Percentiles rank a stretch among this genome's conserved stretches.
Evolutionary conservation across 768 basidiomycete genomes (phyloP).

Genomic region (Boletus coccyginus): DNA sequence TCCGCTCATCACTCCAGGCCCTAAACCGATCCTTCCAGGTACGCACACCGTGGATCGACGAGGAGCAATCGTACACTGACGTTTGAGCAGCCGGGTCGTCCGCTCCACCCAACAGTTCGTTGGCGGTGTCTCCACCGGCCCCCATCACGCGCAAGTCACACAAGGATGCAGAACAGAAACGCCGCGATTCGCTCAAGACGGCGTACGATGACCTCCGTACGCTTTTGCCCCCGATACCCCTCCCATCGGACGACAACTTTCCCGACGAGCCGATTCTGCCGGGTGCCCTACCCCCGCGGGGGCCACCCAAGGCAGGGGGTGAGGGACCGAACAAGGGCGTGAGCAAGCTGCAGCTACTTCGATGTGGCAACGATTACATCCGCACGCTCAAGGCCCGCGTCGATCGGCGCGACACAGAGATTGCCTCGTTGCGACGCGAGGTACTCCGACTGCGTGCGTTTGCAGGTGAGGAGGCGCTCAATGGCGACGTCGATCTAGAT

Average conservation of each 20-base stretch:
- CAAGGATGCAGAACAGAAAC: conserved; percentile 96
- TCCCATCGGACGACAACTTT: conserved; percentile 70
- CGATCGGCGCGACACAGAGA: conserved; percentile 78
- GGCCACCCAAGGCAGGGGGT: conserved; percentile 78
- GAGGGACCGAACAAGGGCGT: conserved; percentile 96
- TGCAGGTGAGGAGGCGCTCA: conserved; percentile 19
- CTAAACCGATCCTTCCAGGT: conserved; percentile 78
- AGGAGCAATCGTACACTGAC: conserved; percentile 1
- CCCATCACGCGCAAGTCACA: conserved; percentile 76
- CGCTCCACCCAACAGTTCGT: conserved; percentile 24
- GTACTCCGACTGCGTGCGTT: conserved; percentile 54
- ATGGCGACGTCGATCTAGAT: conserved; percentile 27
- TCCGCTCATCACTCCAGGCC: conserved; percentile 47
- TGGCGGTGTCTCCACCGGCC: conserved; percentile 33
- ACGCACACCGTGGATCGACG: conserved; percentile 14
- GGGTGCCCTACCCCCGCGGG: conserved; percentile 85
- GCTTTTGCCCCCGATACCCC: conserved; percentile 85
- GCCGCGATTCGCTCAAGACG: conserved; percentile 93
- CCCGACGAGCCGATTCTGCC: conserved; percentile 76
- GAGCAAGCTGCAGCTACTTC: conserved; percentile 87
- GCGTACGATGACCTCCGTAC: conserved; percentile 84
- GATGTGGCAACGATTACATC: conserved; percentile 90
- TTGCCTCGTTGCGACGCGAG: conserved; percentile 62
- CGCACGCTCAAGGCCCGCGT: conserved; percentile 72
- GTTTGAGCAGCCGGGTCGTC: conserved; percentile 34